Evolutionary conservation across 1,284 basidiomycete genomes (phyloP).

Genomic region (Xerocomus amazonicus): DNA sequence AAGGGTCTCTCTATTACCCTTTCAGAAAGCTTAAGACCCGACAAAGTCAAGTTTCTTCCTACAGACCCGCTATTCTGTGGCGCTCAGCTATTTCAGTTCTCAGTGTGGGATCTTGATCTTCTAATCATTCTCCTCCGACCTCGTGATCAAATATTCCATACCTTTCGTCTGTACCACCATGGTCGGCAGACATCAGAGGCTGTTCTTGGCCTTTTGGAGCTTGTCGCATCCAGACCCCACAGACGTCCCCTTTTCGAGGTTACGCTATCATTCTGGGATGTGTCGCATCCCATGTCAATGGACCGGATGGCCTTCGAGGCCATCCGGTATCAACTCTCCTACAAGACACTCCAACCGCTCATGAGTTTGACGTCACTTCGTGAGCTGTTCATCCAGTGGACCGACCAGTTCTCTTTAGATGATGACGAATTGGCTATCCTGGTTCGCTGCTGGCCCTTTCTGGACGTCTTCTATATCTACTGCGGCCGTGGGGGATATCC

Average conservation of each 20-base stretch:
- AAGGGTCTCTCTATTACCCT: conserved; percentile 7
- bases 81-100: conserved; percentile 6
- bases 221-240: conserved; percentile 4
- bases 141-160: conserved; percentile 5
- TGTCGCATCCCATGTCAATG: neutral
- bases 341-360: conserved; percentile 6
- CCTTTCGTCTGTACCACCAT: conserved; percentile 2
- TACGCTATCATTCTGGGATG: conserved; percentile 1
- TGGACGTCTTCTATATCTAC: conserved; percentile 5
- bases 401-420: conserved; percentile 14
- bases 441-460: conserved; percentile 12
- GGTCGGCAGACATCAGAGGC: neutral
- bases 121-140: conserved; percentile 10
- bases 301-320: conserved; percentile 10
- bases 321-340: conserved; percentile 8
- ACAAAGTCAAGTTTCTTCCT: neutral
- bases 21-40: neutral
- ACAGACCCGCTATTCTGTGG: neutral
- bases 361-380: conserved; percentile 2
- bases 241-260: neutral
- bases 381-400: conserved; percentile 10
- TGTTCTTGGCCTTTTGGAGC: neutral
- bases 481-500: conserved; percentile 10
- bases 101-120: conserved; percentile 10
- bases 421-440: conserved; percentile 9